phyloP scores from a whole-genome alignment of 2,329 filamentous ascomycete species.

The Colletotrichum sp. region DNA sequence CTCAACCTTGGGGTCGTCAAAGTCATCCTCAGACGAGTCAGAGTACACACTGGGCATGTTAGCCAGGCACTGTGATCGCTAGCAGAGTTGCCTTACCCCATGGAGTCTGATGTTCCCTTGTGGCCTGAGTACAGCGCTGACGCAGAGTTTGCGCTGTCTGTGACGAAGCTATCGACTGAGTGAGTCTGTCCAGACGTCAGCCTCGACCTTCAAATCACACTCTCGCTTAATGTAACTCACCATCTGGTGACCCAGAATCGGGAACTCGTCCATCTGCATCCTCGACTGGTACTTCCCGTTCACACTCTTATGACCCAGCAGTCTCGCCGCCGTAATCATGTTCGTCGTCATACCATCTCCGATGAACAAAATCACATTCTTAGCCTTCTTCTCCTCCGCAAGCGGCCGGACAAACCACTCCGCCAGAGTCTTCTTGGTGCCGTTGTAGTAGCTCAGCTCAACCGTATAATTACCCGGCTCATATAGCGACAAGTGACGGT shows the following conservation, averaged over 20 bases:
- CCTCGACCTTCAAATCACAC: rapidly evolving
- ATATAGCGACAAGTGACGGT: conserved; percentile 75
- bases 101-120: conserved; percentile 82
- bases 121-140: conserved; percentile 83
- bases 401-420: conserved; percentile 79
- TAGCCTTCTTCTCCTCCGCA: conserved; percentile 72
- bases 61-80: background rate
- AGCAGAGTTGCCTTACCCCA: conserved; percentile 56
- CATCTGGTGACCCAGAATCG: conserved; percentile 85
- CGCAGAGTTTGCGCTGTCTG: conserved; percentile 84
- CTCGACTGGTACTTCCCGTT: conserved; percentile 82
- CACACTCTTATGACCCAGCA: conserved; percentile 81
- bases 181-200: conserved; percentile 58
- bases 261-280: conserved; percentile 82
- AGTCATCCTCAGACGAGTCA: conserved; percentile 74
- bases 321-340: conserved; percentile 78
- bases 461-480: conserved; percentile 83
- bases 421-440: conserved; percentile 68
- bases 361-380: conserved; percentile 87
- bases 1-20: conserved; percentile 88
- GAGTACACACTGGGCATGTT: conserved; percentile 64
- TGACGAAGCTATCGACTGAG: conserved; percentile 84
- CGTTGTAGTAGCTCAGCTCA: conserved; percentile 76
- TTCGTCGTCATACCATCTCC: conserved; percentile 75
- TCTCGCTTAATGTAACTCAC: background rate